Conservation (phyloP, 257 asterid genomes). For the Nicotiana otophora region DNA sequence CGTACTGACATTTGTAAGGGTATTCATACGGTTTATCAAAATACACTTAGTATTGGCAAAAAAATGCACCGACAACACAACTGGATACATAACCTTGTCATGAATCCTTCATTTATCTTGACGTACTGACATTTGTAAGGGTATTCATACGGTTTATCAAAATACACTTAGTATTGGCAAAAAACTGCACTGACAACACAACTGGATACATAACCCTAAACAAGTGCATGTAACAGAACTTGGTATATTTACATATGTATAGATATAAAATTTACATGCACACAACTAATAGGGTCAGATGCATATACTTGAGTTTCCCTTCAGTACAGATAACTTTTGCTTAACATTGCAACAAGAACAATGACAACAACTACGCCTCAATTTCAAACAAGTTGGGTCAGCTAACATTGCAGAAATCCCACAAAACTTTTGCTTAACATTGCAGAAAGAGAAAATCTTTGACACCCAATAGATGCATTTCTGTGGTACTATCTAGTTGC, state of each 20-base stretch:
- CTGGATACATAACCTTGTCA: background rate
- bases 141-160: background rate
- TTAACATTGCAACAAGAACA: background rate
- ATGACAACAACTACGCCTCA: too few relatives aligned
- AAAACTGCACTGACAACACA: background rate
- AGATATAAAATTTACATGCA: background rate
- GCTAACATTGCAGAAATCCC: too few relatives aligned
- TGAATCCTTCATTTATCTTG: background rate
- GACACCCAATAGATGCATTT: background rate
- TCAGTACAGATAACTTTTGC: background rate
- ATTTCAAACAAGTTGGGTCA: too few relatives aligned
- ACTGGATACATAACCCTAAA: background rate
- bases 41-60: background rate
- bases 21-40: background rate
- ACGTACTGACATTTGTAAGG: background rate
- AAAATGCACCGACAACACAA: background rate
- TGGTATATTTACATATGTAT: background rate
- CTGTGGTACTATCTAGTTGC: background rate
- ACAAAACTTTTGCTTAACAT: too few relatives aligned
- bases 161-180: background rate
- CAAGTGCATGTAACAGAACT: background rate
- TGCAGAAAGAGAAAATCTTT: background rate
- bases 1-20: background rate
- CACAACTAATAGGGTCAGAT: background rate
- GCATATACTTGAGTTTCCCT: background rate